Base-by-base conservation (phyloP, 2,329 filamentous ascomycete genomes). In the Scytalidium lignicola region DNA sequence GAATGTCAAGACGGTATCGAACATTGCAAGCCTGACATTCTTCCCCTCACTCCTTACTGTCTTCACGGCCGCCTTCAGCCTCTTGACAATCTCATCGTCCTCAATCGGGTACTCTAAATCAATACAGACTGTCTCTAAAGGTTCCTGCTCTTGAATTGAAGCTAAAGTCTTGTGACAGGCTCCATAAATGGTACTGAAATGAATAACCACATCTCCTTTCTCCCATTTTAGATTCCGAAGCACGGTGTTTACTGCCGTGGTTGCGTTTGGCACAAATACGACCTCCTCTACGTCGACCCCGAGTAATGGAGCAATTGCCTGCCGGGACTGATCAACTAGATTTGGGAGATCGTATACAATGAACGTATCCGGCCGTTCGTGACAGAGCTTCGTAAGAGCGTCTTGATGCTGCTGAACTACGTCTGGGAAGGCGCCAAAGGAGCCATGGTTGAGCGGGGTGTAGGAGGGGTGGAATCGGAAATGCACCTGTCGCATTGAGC, bases 181-280 rank as follows among this genome's bases (percentile, higher is more conserved):
- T 44, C 82, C 86, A 64, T 96, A 96, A 47, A 90, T 78, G 39
- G 87, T 90, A 39, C 78, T 77, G 61, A 95, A 93, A 67, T 83
- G 84, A 39, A 95, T 61, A 52, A 93, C 86, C 51, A 85, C 82
- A 62, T 96, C 90, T 0, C 42, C 43, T 10, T 53, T 39, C 49
- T 84, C 83, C 73, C 83, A 95, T 2, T 63, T 61, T 2, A 96
- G 65, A 63, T 86, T 90, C 41, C 85, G 81, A 17, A 95, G 75
- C 3, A 95, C 79, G 0, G 83, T 88, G 69, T 93, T 91, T 43
- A 90, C 69, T 13, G 81, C 88, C 0, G 80, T 84, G 0, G 88
- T 93, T 3, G 90, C 89, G 63, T 96, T 96, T 50, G 79, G 73
- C 0, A 95, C 81, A 55, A 95, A 85, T 1, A 95, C 90, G 28